phyloP scores from a whole-genome alignment of 768 basidiomycete species.

The Lactarius deliciosus region DNA sequence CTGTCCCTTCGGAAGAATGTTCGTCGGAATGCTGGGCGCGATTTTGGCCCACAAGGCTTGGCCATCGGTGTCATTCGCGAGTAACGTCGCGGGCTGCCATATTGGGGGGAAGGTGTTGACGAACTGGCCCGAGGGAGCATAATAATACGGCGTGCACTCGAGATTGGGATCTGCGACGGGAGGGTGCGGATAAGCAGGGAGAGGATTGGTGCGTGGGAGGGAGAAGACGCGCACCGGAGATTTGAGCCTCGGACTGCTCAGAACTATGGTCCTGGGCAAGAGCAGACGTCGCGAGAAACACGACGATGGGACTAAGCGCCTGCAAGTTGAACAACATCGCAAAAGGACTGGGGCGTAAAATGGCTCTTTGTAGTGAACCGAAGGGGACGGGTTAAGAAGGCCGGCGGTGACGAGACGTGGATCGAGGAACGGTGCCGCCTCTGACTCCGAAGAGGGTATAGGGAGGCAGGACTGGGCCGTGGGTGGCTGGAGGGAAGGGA shows the following conservation, averaged over 20 bases:
- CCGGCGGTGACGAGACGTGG: not conserved
- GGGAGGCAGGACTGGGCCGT: not conserved
- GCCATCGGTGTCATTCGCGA: constrained; percentile 18
- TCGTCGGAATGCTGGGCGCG: constrained; percentile 42
- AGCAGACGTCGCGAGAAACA: not conserved
- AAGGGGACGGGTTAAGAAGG: not conserved
- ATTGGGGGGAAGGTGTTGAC: constrained; percentile 19
- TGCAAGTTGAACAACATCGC: not conserved
- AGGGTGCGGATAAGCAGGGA: not conserved
- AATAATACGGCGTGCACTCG: constrained; percentile 27
- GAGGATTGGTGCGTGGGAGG: not conserved
- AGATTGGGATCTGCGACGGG: constrained; percentile 16
- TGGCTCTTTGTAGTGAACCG: not conserved
- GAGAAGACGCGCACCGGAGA: constrained; percentile 5
- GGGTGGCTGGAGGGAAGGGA: not conserved
- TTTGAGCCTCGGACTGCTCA: constrained; percentile 21
- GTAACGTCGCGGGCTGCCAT: constrained; percentile 26
- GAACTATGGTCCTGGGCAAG: constrained; percentile 16
- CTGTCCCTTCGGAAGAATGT: constrained; percentile 43
- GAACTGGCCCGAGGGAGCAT: constrained; percentile 13
- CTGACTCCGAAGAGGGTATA: not conserved
- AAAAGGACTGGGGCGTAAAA: too few relatives aligned
- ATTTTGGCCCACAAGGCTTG: constrained; percentile 47
- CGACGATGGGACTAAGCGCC: not conserved
- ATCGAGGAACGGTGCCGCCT: not conserved